Base-by-base conservation (phyloP, 805 yeast genomes). In the Aciculoconidium aculeatum region DNA sequence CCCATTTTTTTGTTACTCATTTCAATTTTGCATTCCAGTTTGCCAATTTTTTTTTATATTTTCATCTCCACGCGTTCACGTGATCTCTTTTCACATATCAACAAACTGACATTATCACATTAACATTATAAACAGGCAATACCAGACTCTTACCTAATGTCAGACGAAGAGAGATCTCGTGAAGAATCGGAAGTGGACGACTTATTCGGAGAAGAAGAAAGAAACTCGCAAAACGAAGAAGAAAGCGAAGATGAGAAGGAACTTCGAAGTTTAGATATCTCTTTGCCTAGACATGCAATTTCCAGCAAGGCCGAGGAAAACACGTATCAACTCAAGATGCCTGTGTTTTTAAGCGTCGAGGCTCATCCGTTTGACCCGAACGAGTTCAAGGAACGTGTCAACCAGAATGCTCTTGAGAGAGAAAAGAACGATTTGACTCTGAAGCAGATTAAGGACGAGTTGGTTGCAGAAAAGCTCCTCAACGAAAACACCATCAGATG, bases 401-500 rank as follows among this genome's bases (percentile, higher is more conserved):
- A 62, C 50, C 48, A 49, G 40, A 72, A 57, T 32, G 58, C 61
- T 1, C 47, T 47, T 8, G 45, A 42, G 12, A 35, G 66, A 39
- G 31, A 40, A 12, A 43, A 44, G 21, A 36, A 55, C 4, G 42
- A 51, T 23, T 53, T 61, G 22, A 40, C 64, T 14, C 59, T 65
- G 9, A 64, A 65, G 27, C 72, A 68, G 21, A 70, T 67, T 22
- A 67, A 71, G 37, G 60, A 54, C 27, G 67, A 60, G 25, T 40
- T 54, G 19, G 53, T 77, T n/a, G 72, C 78, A 20, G 82, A 79
- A 37, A 74, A 75, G 46, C 59, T 80, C 18, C 67, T 74, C 32
- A 85, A 80, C 39, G 87, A 83, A 47, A 90, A 87, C 53, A 86
- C 96, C 0, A 67, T 92, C 18, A 74, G 98, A 49, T 92, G 98